Base-by-base conservation (phyloP, 768 basidiomycete species). In the Russula abietina region DNA sequence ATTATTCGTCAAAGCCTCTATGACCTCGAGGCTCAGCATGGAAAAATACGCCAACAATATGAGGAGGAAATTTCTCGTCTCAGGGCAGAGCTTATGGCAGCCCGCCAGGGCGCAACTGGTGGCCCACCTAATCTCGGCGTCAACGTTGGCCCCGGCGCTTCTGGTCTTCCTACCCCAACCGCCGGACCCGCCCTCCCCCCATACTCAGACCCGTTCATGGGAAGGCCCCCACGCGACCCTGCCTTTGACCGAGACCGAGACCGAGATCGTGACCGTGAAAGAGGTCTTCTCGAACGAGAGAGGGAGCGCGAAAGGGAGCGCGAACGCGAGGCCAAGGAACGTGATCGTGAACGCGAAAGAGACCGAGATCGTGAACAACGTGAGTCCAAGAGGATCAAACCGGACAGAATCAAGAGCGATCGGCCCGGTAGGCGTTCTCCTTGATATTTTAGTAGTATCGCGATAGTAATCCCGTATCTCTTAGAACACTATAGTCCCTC, bases 1-100 rank as follows among this genome's bases (percentile, higher is more conserved):
- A 85, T 88, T 71, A 93, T 99, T 70, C 84, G 93, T 39, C 88
- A 93, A 70, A 85, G 89, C 2, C 80, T 98, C 12, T 95, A 94
- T 71, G 93, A 98, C 67, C 86, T 99, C 59, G 96, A 99, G 72
- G 77, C 85, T 0, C 88, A 90, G 65, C 93, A 98, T 68, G 81
- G 80, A 65, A 92, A 94, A 78, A 85, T 93, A 57, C 82, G 93
- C 38, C 83, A 88, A 64, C 85, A 88, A 70, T 96, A 92, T 70
- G 94, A 97, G 70, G 87, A 90, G 2, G 94, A 97, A 67, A 77
- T 96, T 60, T 76, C 77, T 6, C 81, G 87, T 36, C 80, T 93
- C 14, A 81, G 92, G 28, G 76, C 81, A 4, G 89, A 93, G 71
- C 76, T 89, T 38, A 80, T 87, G 61, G 75, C 80, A 2, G 70